These are phyloP conservation scores for Puccinia coronata DNA, from an alignment of 1,284 basidiomycete genomes.

Conservation along the genomic window DNA sequence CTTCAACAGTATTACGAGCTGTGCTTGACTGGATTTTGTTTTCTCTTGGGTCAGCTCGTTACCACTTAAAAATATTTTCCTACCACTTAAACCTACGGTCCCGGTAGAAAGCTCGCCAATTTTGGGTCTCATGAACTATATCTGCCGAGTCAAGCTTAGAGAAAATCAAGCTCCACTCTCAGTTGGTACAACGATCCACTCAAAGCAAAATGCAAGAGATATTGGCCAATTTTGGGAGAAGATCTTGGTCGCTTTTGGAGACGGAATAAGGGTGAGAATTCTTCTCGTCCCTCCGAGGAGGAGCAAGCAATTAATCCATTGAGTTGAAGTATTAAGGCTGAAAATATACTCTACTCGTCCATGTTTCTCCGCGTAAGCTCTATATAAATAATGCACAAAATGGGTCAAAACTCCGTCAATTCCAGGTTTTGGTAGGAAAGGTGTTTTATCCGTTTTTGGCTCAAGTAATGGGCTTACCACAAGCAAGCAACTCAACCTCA, in stretches of 20 bases:
- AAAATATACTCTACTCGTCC: background rate
- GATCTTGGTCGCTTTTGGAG: constrained; percentile 46
- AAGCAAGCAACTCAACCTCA: background rate
- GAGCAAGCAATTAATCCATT: no score
- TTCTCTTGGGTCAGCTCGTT: constrained; percentile 7
- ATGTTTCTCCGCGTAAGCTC: background rate
- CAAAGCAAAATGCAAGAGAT: background rate
- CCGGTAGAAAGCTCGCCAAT: constrained; percentile 40
- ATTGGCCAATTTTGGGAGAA: constrained; percentile 34
- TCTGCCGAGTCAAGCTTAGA: constrained; percentile 36
- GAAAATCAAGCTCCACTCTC: constrained; percentile 1
- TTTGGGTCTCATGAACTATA: constrained; percentile 41
- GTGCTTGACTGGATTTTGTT: background rate
- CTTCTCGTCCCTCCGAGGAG: background rate
- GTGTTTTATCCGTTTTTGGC: constrained; percentile 27
- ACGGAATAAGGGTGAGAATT: constrained; percentile 39
- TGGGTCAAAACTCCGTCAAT: constrained; percentile 16
- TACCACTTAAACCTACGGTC: background rate
- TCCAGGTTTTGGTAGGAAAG: constrained; percentile 30
- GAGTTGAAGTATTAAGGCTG: no score
- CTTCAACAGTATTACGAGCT: background rate
- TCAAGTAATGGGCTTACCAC: background rate
- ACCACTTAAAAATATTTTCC: constrained; percentile 35
- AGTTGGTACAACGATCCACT: background rate
- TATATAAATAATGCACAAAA: constrained; percentile 2